phyloP scores from a whole-genome alignment of 129 eudicot species.

The Cynara cardunculus region DNA sequence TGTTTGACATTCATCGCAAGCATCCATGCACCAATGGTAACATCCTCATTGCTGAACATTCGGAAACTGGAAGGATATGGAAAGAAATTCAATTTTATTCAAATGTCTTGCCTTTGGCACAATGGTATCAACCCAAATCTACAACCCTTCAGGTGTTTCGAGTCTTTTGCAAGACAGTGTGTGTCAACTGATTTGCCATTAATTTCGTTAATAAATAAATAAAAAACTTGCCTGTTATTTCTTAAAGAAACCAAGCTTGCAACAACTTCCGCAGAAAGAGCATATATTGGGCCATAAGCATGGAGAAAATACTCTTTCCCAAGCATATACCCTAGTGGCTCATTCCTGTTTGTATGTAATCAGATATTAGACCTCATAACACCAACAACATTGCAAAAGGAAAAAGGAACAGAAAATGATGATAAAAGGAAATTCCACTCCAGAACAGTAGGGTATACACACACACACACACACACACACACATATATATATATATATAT shows the following conservation, averaged over 20 bases:
- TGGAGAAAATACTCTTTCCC: conserved; percentile 97
- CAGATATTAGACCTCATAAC: background rate
- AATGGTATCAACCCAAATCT: background rate
- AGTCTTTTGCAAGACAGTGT: background rate
- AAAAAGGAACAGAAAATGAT: background rate
- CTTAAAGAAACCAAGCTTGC: conserved; percentile 76
- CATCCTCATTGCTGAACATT: conserved; percentile 96
- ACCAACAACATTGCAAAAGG: background rate
- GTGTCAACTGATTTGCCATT: background rate
- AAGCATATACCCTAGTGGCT: conserved; percentile 68
- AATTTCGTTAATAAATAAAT: background rate
- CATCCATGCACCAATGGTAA: conserved; percentile 98
- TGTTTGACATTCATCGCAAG: conserved; percentile 97
- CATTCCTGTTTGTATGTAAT: conserved; percentile 65
- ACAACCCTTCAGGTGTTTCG: background rate
- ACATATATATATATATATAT: too few relatives aligned
- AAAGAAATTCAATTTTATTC: background rate
- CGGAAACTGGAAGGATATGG: conserved; percentile 57
- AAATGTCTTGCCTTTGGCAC: background rate
- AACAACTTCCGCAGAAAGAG: conserved; percentile 88
- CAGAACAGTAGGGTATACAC: too few relatives aligned
- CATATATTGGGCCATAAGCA: conserved; percentile 97
- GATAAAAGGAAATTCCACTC: background rate
- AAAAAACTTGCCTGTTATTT: conserved; percentile 64
- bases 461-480: too few relatives aligned